These are phyloP conservation scores for Pseudozyma tsukubaensis DNA, from an alignment of 1,284 basidiomycete genomes.

Conservation along the genomic window DNA sequence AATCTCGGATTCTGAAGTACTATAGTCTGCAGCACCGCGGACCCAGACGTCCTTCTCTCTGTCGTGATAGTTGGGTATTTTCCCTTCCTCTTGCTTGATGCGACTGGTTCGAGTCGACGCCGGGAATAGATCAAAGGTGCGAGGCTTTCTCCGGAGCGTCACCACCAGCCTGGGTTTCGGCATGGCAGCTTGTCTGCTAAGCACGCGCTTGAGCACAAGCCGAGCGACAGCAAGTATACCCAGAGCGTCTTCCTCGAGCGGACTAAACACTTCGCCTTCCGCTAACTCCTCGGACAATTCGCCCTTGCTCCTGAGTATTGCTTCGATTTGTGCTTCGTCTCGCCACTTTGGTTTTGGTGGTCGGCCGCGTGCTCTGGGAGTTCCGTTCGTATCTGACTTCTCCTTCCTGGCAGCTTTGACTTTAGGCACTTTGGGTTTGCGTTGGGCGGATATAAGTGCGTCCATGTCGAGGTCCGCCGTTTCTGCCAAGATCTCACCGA, in stretches of 20 bases:
- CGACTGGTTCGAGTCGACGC: neutral
- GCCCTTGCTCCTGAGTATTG: neutral
- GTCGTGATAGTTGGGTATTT: constrained; percentile 18
- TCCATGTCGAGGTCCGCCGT: neutral
- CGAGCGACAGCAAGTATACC: constrained; percentile 21
- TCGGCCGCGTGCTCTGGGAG: neutral
- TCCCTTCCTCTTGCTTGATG: constrained; percentile 5
- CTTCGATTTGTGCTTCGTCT: constrained; percentile 4
- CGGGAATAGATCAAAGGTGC: neutral
- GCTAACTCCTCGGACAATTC: constrained; percentile 20
- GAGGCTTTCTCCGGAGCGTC: constrained; percentile 11
- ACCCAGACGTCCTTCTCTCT: constrained; percentile 41
- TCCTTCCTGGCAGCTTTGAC: constrained; percentile 6
- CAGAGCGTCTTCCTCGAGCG: constrained; percentile 24
- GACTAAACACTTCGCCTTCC: constrained; percentile 26
- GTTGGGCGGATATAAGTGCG: neutral
- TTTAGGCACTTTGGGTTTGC: neutral
- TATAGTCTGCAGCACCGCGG: constrained; percentile 35
- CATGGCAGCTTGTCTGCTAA: constrained; percentile 7
- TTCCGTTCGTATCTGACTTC: neutral
- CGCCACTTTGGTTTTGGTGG: neutral
- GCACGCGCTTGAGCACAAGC: constrained; percentile 18
- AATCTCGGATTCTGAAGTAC: constrained; percentile 23
- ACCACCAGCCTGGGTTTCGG: constrained; percentile 14
- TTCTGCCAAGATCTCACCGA: constrained; percentile 10